Conservation (phyloP, 2,329 filamentous ascomycete species). For the Hirsutella rhossiliensis region DNA sequence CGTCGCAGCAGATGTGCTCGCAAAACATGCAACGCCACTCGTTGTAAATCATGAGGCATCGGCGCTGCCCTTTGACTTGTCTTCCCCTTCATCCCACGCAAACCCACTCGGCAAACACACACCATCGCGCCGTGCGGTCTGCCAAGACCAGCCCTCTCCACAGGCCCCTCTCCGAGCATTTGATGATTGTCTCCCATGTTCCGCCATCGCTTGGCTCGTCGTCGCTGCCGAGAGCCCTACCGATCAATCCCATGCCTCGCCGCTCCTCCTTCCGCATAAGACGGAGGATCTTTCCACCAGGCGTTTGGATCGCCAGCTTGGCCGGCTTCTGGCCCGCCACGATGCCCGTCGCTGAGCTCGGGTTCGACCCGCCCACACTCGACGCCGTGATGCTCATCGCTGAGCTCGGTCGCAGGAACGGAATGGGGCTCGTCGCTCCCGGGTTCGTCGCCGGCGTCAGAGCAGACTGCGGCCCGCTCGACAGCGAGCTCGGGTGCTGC, state of each 20-base stretch:
- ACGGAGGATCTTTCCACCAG: slow-evolving; percentile 85
- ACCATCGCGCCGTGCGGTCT: slow-evolving; percentile 76
- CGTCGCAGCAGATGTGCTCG: neutral
- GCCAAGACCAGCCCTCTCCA: slow-evolving; percentile 77
- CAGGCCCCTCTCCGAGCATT: slow-evolving; percentile 69
- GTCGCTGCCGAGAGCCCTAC: slow-evolving; percentile 26
- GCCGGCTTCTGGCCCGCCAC: slow-evolving; percentile 68
- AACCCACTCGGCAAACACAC: slow-evolving; percentile 83
- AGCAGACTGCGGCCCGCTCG: slow-evolving; percentile 17
- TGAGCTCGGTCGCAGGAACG: slow-evolving; percentile 47
- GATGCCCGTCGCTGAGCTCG: slow-evolving; percentile 39
- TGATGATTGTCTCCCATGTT: slow-evolving; percentile 83
- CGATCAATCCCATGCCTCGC: slow-evolving; percentile 36
- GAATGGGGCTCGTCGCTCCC: slow-evolving; percentile 42
- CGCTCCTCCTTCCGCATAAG: slow-evolving; percentile 71
- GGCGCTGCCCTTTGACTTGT: neutral
- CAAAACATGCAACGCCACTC: neutral
- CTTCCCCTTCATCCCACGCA: slow-evolving; percentile 29
- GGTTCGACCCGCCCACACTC: slow-evolving; percentile 43
- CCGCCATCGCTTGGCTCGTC: slow-evolving; percentile 58
- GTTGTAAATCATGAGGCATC: neutral
- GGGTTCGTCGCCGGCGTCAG: slow-evolving; percentile 35
- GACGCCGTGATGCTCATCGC: slow-evolving; percentile 54
- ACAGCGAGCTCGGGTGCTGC: slow-evolving; percentile 63
- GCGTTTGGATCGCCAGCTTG: slow-evolving; percentile 89